Evolutionary conservation across 2,329 filamentous ascomycete species (phyloP).

Genomic region (Colletotrichum sublineola): DNA sequence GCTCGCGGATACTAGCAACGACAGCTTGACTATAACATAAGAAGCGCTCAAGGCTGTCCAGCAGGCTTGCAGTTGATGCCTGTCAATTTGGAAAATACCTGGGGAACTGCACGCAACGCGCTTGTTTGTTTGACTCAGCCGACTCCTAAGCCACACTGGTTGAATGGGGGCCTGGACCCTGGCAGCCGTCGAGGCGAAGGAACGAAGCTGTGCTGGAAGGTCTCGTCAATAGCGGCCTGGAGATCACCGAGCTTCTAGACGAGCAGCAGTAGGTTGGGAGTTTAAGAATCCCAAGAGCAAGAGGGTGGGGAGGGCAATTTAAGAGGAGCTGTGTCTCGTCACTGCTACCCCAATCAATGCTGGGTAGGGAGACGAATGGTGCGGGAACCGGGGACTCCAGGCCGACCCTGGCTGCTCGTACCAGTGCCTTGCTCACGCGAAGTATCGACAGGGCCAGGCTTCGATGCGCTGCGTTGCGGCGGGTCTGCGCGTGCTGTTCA

Average conservation of each 20-base stretch:
- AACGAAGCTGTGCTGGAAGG: constrained; percentile 41
- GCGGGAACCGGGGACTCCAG: constrained; percentile 45
- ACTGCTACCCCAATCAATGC: constrained; percentile 35
- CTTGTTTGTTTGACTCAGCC: constrained; percentile 24
- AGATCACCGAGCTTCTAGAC: constrained; percentile 45
- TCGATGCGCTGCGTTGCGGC: constrained; percentile 24
- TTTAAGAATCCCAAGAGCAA: constrained; percentile 41
- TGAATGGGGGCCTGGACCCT: constrained; percentile 28
- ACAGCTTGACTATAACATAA: neutral
- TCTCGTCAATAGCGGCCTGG: constrained; percentile 44
- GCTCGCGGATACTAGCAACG: neutral
- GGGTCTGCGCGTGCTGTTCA: constrained; percentile 34
- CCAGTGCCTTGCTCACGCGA: constrained; percentile 38
- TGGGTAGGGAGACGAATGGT: constrained; percentile 25
- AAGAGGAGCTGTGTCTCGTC: constrained; percentile 48
- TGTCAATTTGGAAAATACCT: constrained; percentile 45
- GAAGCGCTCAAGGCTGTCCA: neutral
- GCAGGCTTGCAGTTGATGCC: constrained; percentile 16
- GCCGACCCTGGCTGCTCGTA: constrained; percentile 35
- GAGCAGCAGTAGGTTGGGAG: constrained; percentile 43
- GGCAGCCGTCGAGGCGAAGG: constrained; percentile 33
- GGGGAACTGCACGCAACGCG: constrained; percentile 40
- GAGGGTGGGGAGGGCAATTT: constrained; percentile 50
- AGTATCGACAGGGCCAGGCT: constrained; percentile 35
- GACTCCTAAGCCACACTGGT: constrained; percentile 8